Evolutionary conservation across 2,329 filamentous ascomycete genomes (phyloP), one percentile per base, ranked within the genome.

Genomic region (Coniochaeta hoffmannii): DNA sequence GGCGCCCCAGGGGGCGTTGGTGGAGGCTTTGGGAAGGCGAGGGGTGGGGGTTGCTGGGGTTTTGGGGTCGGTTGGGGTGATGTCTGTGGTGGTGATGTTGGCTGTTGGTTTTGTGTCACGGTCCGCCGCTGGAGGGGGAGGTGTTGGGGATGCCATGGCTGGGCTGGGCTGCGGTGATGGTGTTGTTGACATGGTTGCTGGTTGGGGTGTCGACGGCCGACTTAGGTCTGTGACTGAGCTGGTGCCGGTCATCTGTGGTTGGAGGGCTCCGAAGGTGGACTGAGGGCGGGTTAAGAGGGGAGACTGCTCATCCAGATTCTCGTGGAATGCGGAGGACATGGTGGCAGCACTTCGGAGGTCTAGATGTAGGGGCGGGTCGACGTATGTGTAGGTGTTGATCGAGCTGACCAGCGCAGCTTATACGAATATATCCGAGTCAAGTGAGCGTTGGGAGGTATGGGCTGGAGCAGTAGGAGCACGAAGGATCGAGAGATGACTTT

Each of bases 1-100:
- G 1, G 61, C 46, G 32, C 69, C 69, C 72, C 72, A 74, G 0
- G 68, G 64, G 19, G 68, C 57, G 53, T 63, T 61, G 7, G 64
- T 68, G 56, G 64, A 63, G 28, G 66, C 61, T 38, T 68, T 69
- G 22, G 59, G 53, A 52, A 60, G 52, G 5, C 26, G 24, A 14
- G 34, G 22, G 36, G 32, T 53, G 2, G 50, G 55, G 2, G 51
- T 34, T n/a, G 17, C n/a, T 50, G 53, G 30, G 50, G 34, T 24
- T 28, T 53, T 31, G 53, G 15, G 41, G 22, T 46, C 22, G 24
- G 24, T 26, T 30, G 41, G 22, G 22, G 22, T 41, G 24, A 38
- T 26, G 36, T 24, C 34, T 38, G 41, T 38, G 32, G 4, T 50
- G 49, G 44, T 30, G 41, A 46, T 51, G n/a, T 3, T 46, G 11